Conservation (phyloP, 2,329 filamentous ascomycete species). For the Calonectria hawksworthii region DNA sequence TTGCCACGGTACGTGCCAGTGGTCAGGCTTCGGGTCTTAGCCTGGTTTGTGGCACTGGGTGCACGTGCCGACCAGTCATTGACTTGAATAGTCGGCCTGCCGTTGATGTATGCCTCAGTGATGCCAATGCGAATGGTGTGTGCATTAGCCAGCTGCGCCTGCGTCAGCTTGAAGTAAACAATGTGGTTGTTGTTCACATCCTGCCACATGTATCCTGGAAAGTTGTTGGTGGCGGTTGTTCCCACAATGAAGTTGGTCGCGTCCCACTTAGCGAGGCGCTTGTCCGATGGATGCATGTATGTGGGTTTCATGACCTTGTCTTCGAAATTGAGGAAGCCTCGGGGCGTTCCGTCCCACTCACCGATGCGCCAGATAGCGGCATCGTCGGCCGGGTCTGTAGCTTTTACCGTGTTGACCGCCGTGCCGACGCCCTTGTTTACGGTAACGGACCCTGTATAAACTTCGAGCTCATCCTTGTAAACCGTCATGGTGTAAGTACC, state of each 20-base stretch:
- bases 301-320: conserved; percentile 56
- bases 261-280: conserved; percentile 48
- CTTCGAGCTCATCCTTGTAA: conserved; percentile 52
- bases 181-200: conserved; percentile 57
- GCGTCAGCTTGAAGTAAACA: conserved; percentile 54
- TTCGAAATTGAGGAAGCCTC: conserved; percentile 52
- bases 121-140: conserved; percentile 49
- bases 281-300: conserved; percentile 57
- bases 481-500: conserved; percentile 51
- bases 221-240: conserved; percentile 49
- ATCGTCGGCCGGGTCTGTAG: conserved; percentile 49
- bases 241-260: conserved; percentile 52
- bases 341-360: conserved; percentile 53
- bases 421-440: conserved; percentile 47
- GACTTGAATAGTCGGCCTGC: conserved; percentile 48
- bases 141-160: conserved; percentile 44
- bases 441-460: conserved; percentile 44
- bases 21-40: conserved; percentile 49
- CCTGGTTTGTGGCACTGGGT: conserved; percentile 46
- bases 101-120: conserved; percentile 49
- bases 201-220: conserved; percentile 59
- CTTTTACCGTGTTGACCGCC: conserved; percentile 47
- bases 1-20: conserved; percentile 51
- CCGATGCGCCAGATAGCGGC: conserved; percentile 53
- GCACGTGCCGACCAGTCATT: conserved; percentile 47